These are phyloP conservation scores for Hanseniaspora gamundiae DNA, from an alignment of 1,139 yeast genomes.

Conservation along the genomic window DNA sequence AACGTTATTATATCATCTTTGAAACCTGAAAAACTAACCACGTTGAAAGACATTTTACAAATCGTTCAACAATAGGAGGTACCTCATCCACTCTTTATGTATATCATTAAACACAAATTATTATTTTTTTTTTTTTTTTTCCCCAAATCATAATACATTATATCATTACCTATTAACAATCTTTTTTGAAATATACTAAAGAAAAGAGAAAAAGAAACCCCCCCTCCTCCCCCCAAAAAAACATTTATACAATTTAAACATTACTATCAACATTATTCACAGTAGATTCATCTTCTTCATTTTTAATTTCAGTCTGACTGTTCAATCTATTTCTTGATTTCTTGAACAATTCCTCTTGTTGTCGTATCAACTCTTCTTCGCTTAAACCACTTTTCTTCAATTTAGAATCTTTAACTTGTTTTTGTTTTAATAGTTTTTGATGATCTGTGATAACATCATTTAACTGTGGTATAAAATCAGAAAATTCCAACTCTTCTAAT, in stretches of 20 bases:
- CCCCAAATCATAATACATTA: too few species aligned
- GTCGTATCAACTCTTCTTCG: slow-evolving; percentile 82
- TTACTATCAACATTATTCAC: slow-evolving; percentile 10
- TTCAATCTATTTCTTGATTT: slow-evolving; percentile 67
- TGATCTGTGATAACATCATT: slow-evolving; percentile 76
- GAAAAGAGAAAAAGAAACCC: too few species aligned
- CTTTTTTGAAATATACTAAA: too few species aligned
- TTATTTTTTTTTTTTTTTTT: background rate
- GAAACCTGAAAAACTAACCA: slow-evolving; percentile 20
- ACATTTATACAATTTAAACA: too few species aligned
- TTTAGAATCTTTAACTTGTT: slow-evolving; percentile 86
- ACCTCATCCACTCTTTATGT: too few species aligned
- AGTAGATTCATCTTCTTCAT: slow-evolving; percentile 4
- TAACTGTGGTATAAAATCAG: slow-evolving; percentile 70
- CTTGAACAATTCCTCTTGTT: slow-evolving; percentile 87
- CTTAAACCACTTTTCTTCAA: slow-evolving; percentile 59
- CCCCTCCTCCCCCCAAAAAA: too few species aligned
- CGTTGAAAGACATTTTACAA: slow-evolving; percentile 21
- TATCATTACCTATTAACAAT: too few species aligned
- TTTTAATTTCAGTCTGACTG: slow-evolving; percentile 8
- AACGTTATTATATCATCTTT: slow-evolving; percentile 21
- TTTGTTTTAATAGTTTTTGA: slow-evolving; percentile 75
- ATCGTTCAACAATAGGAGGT: slow-evolving; percentile 19
- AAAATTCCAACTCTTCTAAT: slow-evolving; percentile 75
- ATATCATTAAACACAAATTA: background rate